A percentile compares a stretch with the other conserved stretches of the same genome.
Evolutionary conservation across 116 monocot genomes (phyloP).

Genomic region (Cymodocea nodosa): DNA sequence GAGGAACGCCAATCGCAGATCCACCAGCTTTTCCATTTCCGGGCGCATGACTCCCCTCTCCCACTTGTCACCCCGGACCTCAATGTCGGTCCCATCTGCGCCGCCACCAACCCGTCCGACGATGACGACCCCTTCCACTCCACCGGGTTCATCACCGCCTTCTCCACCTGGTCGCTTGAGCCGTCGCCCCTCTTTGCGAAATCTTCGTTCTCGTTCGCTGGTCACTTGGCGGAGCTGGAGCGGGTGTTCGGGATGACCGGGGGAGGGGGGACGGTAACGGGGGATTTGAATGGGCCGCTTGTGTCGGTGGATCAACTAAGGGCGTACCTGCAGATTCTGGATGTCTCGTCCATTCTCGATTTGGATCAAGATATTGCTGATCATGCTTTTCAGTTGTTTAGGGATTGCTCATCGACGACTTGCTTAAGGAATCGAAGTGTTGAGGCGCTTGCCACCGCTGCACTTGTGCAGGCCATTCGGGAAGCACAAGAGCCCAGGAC

Average conservation of each 20-base stretch:
- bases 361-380: slow-evolving; percentile 77
- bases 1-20: slow-evolving; percentile 48
- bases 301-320: slow-evolving; percentile 77
- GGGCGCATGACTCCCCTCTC: slow-evolving; percentile 51
- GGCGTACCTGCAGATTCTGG: slow-evolving; percentile 87
- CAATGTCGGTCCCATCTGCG: not conserved
- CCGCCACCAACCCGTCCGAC: not conserved
- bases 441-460: slow-evolving; percentile 90
- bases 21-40: slow-evolving; percentile 56
- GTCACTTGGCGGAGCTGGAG: slow-evolving; percentile 92
- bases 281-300: slow-evolving; percentile 36
- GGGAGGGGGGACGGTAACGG: slow-evolving; percentile 2
- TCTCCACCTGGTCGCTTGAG: slow-evolving; percentile 86
- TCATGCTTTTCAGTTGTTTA: slow-evolving; percentile 86
- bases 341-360: slow-evolving; percentile 69
- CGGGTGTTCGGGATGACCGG: slow-evolving; percentile 34
- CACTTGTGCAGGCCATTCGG: slow-evolving; percentile 94
- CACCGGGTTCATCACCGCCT: slow-evolving; percentile 81
- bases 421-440: slow-evolving; percentile 88
- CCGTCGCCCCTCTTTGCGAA: slow-evolving; percentile 46
- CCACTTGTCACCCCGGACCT: slow-evolving; percentile 64
- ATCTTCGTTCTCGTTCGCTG: slow-evolving; percentile 61
- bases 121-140: slow-evolving; percentile 81
- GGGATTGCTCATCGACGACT: slow-evolving; percentile 74
- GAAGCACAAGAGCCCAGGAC: slow-evolving; percentile 95